Percentiles rank a stretch among this genome's conserved stretches.
These are phyloP conservation scores for Cystobasidium onofrii DNA, from an alignment of 768 basidiomycete genomes.

Conservation along the genomic window DNA sequence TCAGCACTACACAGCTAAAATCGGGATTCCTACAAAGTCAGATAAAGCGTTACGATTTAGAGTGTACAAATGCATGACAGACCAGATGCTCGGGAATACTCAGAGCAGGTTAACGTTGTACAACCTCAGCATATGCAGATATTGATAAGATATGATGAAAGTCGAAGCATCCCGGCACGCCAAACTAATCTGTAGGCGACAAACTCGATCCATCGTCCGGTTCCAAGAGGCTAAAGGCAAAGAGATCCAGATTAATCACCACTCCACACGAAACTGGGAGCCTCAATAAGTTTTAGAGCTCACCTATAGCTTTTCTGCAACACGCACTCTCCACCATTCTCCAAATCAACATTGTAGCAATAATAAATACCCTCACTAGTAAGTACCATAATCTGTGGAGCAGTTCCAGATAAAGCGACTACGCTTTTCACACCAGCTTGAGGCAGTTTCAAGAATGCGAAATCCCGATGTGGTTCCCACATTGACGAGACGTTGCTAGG, in stretches of 20 bases:
- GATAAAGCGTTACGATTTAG: too few species aligned
- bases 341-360: constrained; percentile 87
- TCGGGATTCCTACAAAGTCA: too few species aligned
- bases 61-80: too few species aligned
- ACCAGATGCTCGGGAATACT: too few species aligned
- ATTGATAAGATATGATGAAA: too few species aligned
- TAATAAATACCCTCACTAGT: constrained; percentile 94
- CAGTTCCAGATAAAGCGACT: constrained; percentile 78
- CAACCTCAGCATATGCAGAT: neutral
- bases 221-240: constrained; percentile 15
- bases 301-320: constrained; percentile 76
- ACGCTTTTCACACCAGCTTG: constrained; percentile 69
- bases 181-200: neutral
- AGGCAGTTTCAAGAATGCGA: constrained; percentile 80
- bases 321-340: constrained; percentile 89
- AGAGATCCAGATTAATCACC: neutral
- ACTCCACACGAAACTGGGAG: neutral
- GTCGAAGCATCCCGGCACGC: neutral
- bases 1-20: too few species aligned
- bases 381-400: constrained; percentile 94
- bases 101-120: too few species aligned
- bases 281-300: neutral
- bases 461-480: constrained; percentile 94
- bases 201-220: constrained; percentile 12
- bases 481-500: constrained; percentile 85